Base-by-base conservation (phyloP, 768 basidiomycete species). In the Leccinum barrowsii region DNA sequence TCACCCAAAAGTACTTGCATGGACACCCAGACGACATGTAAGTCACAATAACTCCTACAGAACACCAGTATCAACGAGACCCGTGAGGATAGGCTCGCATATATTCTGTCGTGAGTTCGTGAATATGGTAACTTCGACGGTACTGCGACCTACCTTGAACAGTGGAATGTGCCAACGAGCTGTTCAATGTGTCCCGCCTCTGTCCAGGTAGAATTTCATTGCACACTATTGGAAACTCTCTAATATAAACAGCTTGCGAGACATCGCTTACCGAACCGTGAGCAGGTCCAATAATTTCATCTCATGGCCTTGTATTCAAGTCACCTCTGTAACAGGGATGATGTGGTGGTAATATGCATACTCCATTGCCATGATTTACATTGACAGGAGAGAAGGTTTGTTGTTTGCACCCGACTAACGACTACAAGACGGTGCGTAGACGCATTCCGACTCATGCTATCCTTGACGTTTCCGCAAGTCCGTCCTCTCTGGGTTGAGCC, bases 101-200 rank as follows among this genome's bases (percentile, higher is more conserved):
- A 91, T 92, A 73, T 92, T 92, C 69, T 92, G 90, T 69, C 79
- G 90, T 88, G 72, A 66, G 70, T 62, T 19, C 44, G 28, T 34
- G 37, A 21, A 42, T 44, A 54, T 28, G 17, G 2, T 26, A 13
- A 17, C 28, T 30, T 37, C 3, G 22, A 19, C 11, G 24, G 12
- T 46, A 50, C 46, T 22, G 34, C 24, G 22, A 57, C 49, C 19
- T 34, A 32, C 47, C 44, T 50, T 7, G 50, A 51, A 50, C 50
- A 91, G 91, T 92, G 56, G 86, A 89, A 26, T 94, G 92, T 69
- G 92, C 92, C 24, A 92, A 90, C 67, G 88, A 92, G 67, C 70
- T 91, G 28, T 94, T 94, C 73, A 89, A 84, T 61, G 77, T 84
- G 7, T 81, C 90, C 10, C 83, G 89, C 46, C 78, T 92, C 34